Percentiles rank a stretch among this genome's conserved stretches.
These are phyloP conservation scores for Melaleuca quinquenervia DNA, from an alignment of 345 rosid species.

Conservation along the genomic window DNA sequence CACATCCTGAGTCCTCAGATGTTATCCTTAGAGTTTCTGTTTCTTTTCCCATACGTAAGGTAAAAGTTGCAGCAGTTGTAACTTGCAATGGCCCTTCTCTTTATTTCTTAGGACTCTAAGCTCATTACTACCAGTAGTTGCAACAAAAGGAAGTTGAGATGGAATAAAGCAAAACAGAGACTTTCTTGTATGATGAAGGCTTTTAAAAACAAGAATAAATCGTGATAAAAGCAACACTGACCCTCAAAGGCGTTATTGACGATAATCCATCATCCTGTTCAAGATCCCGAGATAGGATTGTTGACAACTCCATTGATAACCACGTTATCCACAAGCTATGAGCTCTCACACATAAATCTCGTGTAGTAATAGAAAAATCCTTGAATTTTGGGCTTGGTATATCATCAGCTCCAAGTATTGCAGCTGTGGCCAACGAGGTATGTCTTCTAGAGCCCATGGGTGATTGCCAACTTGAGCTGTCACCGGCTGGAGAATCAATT, in stretches of 20 bases:
- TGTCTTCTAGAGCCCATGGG: slow-evolving; percentile 50
- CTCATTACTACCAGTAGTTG: not conserved
- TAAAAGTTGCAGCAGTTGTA: not conserved
- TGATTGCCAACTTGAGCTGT: slow-evolving; percentile 42
- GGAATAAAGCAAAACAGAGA: not conserved
- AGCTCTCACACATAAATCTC: slow-evolving; percentile 79
- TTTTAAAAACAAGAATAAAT: not conserved
- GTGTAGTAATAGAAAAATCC: slow-evolving; percentile 41
- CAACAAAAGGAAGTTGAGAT: not conserved
- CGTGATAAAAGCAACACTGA: slow-evolving; percentile 13
- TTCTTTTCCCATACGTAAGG: not conserved
- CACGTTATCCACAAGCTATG: slow-evolving; percentile 87
- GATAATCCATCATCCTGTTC: slow-evolving; percentile 74
- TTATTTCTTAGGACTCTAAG: not conserved
- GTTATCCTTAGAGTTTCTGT: not conserved
- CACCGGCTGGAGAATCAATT: slow-evolving; percentile 26
- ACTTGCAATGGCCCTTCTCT: not conserved
- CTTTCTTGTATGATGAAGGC: not conserved
- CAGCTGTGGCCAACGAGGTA: slow-evolving; percentile 65
- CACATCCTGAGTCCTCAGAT: not conserved
- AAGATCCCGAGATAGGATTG: slow-evolving; percentile 58
- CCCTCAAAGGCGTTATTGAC: slow-evolving; percentile 69
- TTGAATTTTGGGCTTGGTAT: slow-evolving; percentile 64
- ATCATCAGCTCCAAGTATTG: slow-evolving; percentile 80
- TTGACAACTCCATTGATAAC: slow-evolving; percentile 76